A percentile compares a stretch with the other conserved stretches of the same genome.
Evolutionary conservation across 2,329 filamentous ascomycete genomes (phyloP).

Genomic region (Cercospora beticola): DNA sequence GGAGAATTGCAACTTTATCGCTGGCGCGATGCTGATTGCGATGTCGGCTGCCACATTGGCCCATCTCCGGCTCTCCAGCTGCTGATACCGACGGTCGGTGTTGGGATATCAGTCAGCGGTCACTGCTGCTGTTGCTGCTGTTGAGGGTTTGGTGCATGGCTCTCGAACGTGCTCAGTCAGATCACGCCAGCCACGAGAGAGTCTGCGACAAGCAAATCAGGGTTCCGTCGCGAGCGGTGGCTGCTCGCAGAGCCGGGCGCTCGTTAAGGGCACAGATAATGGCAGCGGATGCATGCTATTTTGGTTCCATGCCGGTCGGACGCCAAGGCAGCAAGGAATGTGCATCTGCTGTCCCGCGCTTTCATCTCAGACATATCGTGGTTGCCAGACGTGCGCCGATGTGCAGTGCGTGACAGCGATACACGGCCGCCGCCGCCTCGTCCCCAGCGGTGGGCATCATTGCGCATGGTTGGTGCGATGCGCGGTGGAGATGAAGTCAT

Average conservation of each 20-base stretch:
- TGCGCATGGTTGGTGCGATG: not conserved
- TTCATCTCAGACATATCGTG: not conserved
- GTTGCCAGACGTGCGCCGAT: not conserved
- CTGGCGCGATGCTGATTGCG: not conserved
- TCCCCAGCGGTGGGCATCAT: not conserved
- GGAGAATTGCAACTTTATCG: not conserved
- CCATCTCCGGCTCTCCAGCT: not conserved
- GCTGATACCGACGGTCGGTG: not conserved
- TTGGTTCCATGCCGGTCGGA: not conserved
- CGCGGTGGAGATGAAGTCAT: not conserved
- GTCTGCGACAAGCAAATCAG: not conserved
- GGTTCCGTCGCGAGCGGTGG: not conserved
- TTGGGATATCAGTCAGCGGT: not conserved
- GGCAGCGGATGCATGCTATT: not conserved
- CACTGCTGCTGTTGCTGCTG: not conserved
- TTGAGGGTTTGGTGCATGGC: not conserved
- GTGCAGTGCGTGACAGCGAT: not conserved
- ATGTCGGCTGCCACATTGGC: not conserved
- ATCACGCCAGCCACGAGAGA: not conserved
- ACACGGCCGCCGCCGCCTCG: not conserved
- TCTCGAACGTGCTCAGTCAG: not conserved
- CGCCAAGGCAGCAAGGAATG: slow-evolving; percentile 3
- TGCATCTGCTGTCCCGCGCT: not conserved
- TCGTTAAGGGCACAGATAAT: not conserved
- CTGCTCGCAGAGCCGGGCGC: not conserved